Evolutionary conservation across 371 early-diverging fungal genomes (phyloP), one percentile per base, ranked within the genome.

Genomic region (Sporodiniella umbellata): DNA sequence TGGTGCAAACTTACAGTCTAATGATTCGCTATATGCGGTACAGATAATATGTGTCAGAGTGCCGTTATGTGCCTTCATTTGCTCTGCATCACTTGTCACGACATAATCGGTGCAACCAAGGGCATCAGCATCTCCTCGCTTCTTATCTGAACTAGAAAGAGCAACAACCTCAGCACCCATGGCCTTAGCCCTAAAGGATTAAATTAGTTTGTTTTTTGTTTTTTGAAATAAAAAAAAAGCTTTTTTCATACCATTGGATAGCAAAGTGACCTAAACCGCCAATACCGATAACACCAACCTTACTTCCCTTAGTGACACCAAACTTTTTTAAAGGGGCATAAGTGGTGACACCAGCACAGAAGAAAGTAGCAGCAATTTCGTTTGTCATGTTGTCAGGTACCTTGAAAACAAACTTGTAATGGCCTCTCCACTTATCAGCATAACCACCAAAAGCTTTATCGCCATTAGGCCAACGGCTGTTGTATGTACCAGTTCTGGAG

Each of bases 201-300:
- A 28, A 28, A 28, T 7, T 28, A 28, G 30, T 28, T n/a, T n/a
- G n/a, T n/a, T n/a, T n/a, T n/a, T n/a, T n/a, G n/a, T n/a, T n/a
- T n/a, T n/a, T n/a, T n/a, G n/a, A n/a, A n/a, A n/a, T n/a, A n/a
- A n/a, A n/a, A n/a, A n/a, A n/a, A n/a, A n/a, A n/a, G n/a, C n/a
- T n/a, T 22, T 22, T 22, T 11, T 22, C n/a, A 21, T 42, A 42
- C 40, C 69, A 85, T 51, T 83, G 79, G 3, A 63, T 53, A 28
- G 76, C 88, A 67, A 85, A 70, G 37, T 88, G 88, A 28, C 89
- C 89, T 10, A 89, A 66, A 33, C 85, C 87, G 46, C 87, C 85
- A 46, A 67, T 67, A 65, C 40, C 78, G 40, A 83, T 61, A 33
- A 82, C 83, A 68, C 81, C 84, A 42, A 83, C 60, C 49, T 66